Conservation (phyloP, 352 stramenopile species). For the Pythium pectinolyticum region DNA sequence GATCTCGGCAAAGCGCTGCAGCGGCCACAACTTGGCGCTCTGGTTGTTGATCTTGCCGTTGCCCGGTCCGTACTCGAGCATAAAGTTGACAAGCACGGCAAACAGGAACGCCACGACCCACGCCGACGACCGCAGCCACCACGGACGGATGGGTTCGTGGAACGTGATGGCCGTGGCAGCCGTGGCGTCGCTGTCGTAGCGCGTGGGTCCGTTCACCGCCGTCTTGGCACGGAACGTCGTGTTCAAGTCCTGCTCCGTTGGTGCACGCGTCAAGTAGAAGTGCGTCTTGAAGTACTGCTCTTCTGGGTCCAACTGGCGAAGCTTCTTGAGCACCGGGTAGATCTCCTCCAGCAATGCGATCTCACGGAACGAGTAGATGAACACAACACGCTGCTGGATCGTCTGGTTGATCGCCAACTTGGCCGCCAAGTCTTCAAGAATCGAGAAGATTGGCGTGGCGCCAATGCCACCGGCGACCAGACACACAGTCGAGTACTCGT, state of each 20-base stretch:
- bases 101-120: background rate
- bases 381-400: conserved; percentile 21
- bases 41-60: background rate
- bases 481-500: conserved; percentile 34
- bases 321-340: conserved; percentile 20
- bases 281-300: conserved; percentile 23
- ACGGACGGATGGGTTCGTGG: background rate
- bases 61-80: conserved; percentile 7
- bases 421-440: conserved; percentile 40
- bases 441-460: conserved; percentile 34
- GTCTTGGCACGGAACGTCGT: background rate
- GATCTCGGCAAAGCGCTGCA: conserved; percentile 22
- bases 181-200: background rate
- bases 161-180: background rate
- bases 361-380: conserved; percentile 42
- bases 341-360: conserved; percentile 36
- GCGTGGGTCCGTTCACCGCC: background rate
- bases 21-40: conserved; percentile 12
- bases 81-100: background rate
- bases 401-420: conserved; percentile 11
- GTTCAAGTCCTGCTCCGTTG: conserved; percentile 9
- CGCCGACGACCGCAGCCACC: background rate
- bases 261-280: conserved; percentile 24
- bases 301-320: conserved; percentile 33
- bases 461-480: conserved; percentile 37